Percentiles rank a stretch among this genome's conserved stretches.
Evolutionary conservation across 1,284 basidiomycete species (phyloP).

Genomic region (Melampsora larici-populina): DNA sequence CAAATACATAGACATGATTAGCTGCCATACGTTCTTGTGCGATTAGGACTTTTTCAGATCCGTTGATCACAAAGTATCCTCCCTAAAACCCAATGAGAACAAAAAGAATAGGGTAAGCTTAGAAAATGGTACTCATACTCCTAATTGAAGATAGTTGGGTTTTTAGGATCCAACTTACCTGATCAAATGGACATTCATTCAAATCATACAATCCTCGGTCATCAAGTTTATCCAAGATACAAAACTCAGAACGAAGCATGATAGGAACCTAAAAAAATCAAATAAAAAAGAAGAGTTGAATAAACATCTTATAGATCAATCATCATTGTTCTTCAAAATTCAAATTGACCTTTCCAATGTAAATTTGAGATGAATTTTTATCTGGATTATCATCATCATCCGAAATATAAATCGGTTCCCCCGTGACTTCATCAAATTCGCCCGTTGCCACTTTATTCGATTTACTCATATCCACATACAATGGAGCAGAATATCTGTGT

Average conservation of each 20-base stretch:
- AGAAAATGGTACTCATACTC: background rate
- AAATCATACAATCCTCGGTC: constrained; percentile 81
- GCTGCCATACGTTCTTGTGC: constrained; percentile 99
- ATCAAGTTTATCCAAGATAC: constrained; percentile 75
- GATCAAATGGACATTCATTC: constrained; percentile 97
- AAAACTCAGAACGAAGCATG: constrained; percentile 95
- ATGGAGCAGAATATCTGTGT: constrained; percentile 75
- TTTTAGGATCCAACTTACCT: constrained; percentile 48
- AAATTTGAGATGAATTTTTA: constrained; percentile 71
- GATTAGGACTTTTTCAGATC: constrained; percentile 98
- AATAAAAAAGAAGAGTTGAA: background rate
- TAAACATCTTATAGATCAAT: background rate
- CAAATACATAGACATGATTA: constrained; percentile 99
- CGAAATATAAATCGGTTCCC: constrained; percentile 76
- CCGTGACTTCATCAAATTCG: constrained; percentile 64
- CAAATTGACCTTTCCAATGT: constrained; percentile 81
- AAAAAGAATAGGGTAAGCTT: background rate
- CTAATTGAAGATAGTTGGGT: background rate
- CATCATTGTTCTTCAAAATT: constrained; percentile 21
- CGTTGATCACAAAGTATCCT: constrained; percentile 99
- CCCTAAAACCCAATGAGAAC: constrained; percentile 59
- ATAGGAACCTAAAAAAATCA: constrained; percentile 74
- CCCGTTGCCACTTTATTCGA: constrained; percentile 68
- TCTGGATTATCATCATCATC: constrained; percentile 63
- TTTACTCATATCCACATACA: constrained; percentile 95